These are phyloP conservation scores for Pestalotiopsis sp. DNA, from an alignment of 2,329 filamentous ascomycete species.

Conservation along the genomic window DNA sequence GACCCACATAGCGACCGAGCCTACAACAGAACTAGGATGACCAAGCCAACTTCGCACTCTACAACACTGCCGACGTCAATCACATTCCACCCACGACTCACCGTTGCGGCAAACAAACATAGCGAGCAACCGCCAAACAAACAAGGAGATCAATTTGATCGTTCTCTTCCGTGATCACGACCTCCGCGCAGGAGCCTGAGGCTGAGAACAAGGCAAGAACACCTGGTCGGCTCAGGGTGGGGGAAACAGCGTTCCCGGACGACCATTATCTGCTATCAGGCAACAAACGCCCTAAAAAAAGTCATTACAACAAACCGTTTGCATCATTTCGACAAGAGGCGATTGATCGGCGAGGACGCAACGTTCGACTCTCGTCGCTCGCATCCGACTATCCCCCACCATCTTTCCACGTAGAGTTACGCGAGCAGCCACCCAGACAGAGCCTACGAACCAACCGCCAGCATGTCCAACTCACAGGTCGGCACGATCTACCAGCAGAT, in stretches of 20 bases:
- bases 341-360: neutral
- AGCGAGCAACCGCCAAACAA: neutral
- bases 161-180: neutral
- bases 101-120: neutral
- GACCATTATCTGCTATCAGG: neutral
- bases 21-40: conserved; percentile 14
- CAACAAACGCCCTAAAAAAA: neutral
- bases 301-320: neutral
- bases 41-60: conserved; percentile 15
- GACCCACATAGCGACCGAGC: neutral
- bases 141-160: neutral
- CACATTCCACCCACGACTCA: neutral
- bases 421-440: neutral
- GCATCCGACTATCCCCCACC: neutral
- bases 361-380: neutral
- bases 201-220: neutral
- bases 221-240: neutral
- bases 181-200: neutral
- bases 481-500: conserved; percentile 80
- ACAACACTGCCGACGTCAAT: conserved; percentile 7
- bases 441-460: conserved; percentile 22
- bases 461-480: conserved; percentile 62
- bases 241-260: neutral
- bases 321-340: neutral
- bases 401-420: too few relatives aligned